These are phyloP conservation scores for Erodium texanum DNA, from an alignment of 441 rosid species.

Conservation along the genomic window DNA sequence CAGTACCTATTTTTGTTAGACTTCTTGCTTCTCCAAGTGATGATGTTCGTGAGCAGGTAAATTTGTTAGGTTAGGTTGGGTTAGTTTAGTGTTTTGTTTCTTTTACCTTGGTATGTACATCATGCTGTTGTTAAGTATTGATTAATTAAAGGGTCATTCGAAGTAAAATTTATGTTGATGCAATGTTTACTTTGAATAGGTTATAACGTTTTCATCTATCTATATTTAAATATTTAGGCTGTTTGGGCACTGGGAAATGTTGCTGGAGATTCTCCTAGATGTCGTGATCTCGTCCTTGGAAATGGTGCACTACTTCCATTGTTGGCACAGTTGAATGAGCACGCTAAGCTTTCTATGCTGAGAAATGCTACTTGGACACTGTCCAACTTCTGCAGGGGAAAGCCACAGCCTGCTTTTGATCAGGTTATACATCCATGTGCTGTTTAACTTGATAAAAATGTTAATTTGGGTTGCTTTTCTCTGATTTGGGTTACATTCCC, in stretches of 20 bases:
- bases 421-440: constrained; percentile 33
- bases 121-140: neutral
- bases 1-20: constrained; percentile 71
- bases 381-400: constrained; percentile 84
- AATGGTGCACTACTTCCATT: constrained; percentile 61
- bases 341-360: constrained; percentile 77
- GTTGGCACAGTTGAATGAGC: constrained; percentile 60
- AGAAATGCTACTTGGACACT: constrained; percentile 95
- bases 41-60: constrained; percentile 87
- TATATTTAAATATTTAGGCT: constrained; percentile 36
- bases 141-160: neutral
- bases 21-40: constrained; percentile 79
- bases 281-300: constrained; percentile 78
- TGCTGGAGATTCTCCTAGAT: constrained; percentile 87
- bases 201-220: too few relatives aligned
- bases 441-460: neutral
- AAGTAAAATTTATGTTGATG: neutral
- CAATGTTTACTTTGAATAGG: neutral
- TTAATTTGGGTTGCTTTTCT: neutral
- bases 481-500: too few relatives aligned
- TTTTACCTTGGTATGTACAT: neutral
- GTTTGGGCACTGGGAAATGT: constrained; percentile 92
- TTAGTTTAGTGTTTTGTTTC: neutral
- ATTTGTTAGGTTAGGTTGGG: neutral
- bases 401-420: constrained; percentile 83